A percentile compares a stretch with the other conserved stretches of the same genome.
phyloP scores from a whole-genome alignment of 2,329 filamentous ascomycete genomes.

The Sclerotinia sclerotiorum region DNA sequence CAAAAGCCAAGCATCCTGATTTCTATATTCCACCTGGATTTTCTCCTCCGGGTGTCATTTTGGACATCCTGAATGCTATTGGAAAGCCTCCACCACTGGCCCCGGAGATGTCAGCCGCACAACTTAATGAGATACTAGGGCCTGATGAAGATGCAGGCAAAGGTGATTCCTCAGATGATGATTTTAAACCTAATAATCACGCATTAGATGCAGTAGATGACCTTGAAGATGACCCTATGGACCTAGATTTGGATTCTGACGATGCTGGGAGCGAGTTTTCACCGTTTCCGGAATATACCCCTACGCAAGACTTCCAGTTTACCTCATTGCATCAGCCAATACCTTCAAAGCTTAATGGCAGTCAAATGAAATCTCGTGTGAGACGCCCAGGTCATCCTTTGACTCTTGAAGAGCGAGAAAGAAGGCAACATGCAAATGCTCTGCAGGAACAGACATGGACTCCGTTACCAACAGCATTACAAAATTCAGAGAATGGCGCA shows the following conservation, averaged over 20 bases:
- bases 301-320: neutral
- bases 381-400: conserved; percentile 3
- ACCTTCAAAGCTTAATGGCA: neutral
- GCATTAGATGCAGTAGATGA: conserved; percentile 1
- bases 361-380: neutral
- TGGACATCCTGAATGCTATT: conserved; percentile 28
- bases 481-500: conserved; percentile 35
- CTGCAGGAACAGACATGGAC: conserved; percentile 28
- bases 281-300: neutral
- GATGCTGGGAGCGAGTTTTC: conserved; percentile 14
- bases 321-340: neutral
- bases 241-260: conserved; percentile 16
- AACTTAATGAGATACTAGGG: conserved; percentile 10
- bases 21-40: conserved; percentile 36
- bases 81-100: conserved; percentile 14
- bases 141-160: conserved; percentile 5
- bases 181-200: conserved; percentile 13
- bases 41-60: conserved; percentile 30
- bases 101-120: neutral
- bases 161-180: conserved; percentile 18
- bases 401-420: conserved; percentile 23
- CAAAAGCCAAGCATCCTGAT: conserved; percentile 31
- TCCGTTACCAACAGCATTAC: conserved; percentile 27
- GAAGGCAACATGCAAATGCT: conserved; percentile 11
- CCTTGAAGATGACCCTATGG: conserved; percentile 17